phyloP scores from a whole-genome alignment of 306 rosid species.

The Urtica urens region DNA sequence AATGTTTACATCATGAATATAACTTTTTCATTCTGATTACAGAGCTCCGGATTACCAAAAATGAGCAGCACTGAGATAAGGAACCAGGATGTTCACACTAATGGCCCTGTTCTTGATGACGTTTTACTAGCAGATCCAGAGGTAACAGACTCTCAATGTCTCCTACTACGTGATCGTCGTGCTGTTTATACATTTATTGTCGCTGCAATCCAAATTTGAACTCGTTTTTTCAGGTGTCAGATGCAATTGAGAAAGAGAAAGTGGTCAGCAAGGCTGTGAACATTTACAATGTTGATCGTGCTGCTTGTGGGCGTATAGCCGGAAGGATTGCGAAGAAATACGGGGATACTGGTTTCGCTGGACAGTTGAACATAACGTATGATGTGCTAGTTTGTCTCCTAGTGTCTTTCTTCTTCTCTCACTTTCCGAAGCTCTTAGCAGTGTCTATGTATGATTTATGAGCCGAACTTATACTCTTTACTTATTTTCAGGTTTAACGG shows the following conservation, averaged over 20 bases:
- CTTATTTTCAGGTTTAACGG: constrained; percentile 68
- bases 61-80: constrained; percentile 86
- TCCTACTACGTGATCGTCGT: too few relatives aligned
- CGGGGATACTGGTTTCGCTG: constrained; percentile 96
- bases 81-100: constrained; percentile 76
- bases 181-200: too few relatives aligned
- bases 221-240: constrained; percentile 74
- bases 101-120: constrained; percentile 93
- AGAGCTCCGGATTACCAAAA: constrained; percentile 74
- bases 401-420: constrained; percentile 4
- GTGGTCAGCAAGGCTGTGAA: constrained; percentile 51
- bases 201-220: neutral
- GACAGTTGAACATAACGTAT: constrained; percentile 85
- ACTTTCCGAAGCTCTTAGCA: neutral
- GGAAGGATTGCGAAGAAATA: constrained; percentile 90
- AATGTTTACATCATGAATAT: neutral
- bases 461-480: constrained; percentile 15
- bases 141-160: constrained; percentile 40
- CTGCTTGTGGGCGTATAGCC: constrained; percentile 87
- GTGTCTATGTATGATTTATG: constrained; percentile 8
- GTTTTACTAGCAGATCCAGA: constrained; percentile 67
- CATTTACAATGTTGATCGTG: constrained; percentile 79
- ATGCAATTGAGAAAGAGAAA: constrained; percentile 80
- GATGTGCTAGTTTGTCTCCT: constrained; percentile 20
- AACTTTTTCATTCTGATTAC: constrained; percentile 24